Percentiles rank a stretch among this genome's conserved stretches.
phyloP scores from a whole-genome alignment of 352 stramenopile species.

The Blastocystis sp. region DNA sequence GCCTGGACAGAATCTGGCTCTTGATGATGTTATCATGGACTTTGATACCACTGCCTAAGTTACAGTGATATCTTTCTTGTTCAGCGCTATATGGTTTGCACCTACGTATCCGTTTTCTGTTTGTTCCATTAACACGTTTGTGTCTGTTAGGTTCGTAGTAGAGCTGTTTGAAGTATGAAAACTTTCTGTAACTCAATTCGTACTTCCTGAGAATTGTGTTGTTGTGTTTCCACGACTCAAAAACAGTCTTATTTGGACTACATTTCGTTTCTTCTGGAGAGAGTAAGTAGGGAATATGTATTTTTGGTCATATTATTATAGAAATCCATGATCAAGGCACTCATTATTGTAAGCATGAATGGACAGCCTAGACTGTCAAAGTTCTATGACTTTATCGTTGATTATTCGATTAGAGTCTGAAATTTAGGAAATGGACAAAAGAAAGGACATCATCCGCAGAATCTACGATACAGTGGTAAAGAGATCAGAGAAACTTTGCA shows the following conservation, averaged over 20 bases:
- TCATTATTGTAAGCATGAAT: slow-evolving; percentile 32
- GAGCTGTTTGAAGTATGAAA: too few relatives aligned
- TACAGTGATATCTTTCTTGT: background rate
- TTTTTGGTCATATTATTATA: background rate
- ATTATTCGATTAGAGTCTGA: background rate
- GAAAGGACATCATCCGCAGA: slow-evolving; percentile 52
- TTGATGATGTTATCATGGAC: slow-evolving; percentile 82
- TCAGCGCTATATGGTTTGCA: background rate
- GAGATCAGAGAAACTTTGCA: slow-evolving; percentile 26
- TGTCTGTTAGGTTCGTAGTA: background rate
- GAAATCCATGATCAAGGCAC: slow-evolving; percentile 59
- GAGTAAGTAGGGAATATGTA: background rate
- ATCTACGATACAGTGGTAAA: slow-evolving; percentile 54
- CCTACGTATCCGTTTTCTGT: too few relatives aligned
- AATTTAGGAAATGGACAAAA: slow-evolving; percentile 37
- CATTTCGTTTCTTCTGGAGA: background rate
- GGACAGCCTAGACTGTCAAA: slow-evolving; percentile 43
- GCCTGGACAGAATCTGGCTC: slow-evolving; percentile 80
- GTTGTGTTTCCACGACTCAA: background rate
- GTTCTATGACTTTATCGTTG: slow-evolving; percentile 49
- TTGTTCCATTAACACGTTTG: background rate
- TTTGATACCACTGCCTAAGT: slow-evolving; percentile 69
- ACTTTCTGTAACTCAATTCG: background rate
- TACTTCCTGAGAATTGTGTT: background rate
- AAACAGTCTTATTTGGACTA: background rate